phyloP scores from a whole-genome alignment of 768 basidiomycete species.

The Amanita fuliginea region DNA sequence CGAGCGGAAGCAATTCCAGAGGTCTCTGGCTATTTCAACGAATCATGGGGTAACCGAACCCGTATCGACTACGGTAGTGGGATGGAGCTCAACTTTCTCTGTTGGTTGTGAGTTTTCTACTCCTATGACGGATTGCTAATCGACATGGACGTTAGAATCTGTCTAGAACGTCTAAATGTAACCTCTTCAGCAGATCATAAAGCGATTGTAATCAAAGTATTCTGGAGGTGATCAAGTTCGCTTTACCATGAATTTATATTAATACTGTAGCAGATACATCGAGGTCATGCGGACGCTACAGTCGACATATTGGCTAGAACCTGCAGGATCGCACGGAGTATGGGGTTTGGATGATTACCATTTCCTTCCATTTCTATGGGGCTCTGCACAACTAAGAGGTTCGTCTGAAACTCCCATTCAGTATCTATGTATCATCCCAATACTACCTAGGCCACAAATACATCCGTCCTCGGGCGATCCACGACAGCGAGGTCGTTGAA shows the following conservation, averaged over 20 bases:
- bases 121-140: background rate
- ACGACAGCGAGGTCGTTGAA: conserved; percentile 83
- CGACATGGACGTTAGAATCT: conserved; percentile 43
- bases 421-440: background rate
- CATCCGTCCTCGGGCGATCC: conserved; percentile 85
- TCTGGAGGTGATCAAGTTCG: conserved; percentile 59
- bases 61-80: conserved; percentile 99
- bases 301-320: conserved; percentile 94
- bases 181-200: conserved; percentile 53
- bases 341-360: conserved; percentile 98
- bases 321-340: conserved; percentile 97
- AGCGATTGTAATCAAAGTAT: conserved; percentile 72
- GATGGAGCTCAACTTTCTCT: conserved; percentile 96
- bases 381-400: conserved; percentile 70
- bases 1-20: conserved; percentile 52
- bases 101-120: conserved; percentile 70
- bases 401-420: conserved; percentile 2
- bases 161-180: conserved; percentile 63
- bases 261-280: conserved; percentile 51
- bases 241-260: background rate
- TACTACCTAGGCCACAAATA: conserved; percentile 64
- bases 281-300: conserved; percentile 78
- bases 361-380: conserved; percentile 86
- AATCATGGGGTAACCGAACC: conserved; percentile 85
- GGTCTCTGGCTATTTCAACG: conserved; percentile 69